Evolutionary conservation across 2,329 filamentous ascomycete genomes (phyloP), one percentile per base, ranked within the genome.

Genomic region (Scopulariopsis brevicaulis): DNA sequence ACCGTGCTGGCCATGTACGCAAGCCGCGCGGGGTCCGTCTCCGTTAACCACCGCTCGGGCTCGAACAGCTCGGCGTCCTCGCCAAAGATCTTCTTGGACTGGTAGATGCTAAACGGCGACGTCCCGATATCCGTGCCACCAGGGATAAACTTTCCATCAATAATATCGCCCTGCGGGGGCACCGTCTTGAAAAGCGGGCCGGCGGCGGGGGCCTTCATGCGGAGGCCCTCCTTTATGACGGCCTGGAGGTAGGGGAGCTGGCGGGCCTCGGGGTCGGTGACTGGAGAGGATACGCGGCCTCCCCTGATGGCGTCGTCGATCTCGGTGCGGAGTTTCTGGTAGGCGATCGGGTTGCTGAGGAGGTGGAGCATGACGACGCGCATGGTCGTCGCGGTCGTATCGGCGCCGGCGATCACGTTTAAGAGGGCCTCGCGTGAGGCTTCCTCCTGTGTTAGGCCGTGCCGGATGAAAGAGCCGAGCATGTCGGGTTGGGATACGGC

Each of bases 341-440:
- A 77, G 0, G 77, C 71, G 0, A 69, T 67, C 0, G 79, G 78
- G 40, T 74, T 77, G 0, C 73, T 78, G 7, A 78, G 72, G 55
- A 84, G 66, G 62, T 78, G 75, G 15, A 83, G 71, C 55, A 84
- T 61, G 1, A 73, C 77, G 18, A 74, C 70, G 1, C 80, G 75
- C 35, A 75, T 67, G 1, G 64, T 65, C 0, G 64, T 68, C 1
- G 71, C 66, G 2, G 66, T 65, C 7, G 71, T 73, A n/a, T 74
- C 72, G 22, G 67, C 66, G 40, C 71, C 72, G 4, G 70, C 70
- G 11, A 74, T 63, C 24, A 70, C 64, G 25, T 69, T 68, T 37
- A 63, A 67, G 2, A 73, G 58, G 12, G 70, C 65, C 20, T 71
- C 70, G 15, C 69, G 64, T 1, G 59, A 59, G 1, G 65, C 65